Base-by-base conservation (phyloP, 169 alveolate genomes). In the Cryptosporidium meleagridis region DNA sequence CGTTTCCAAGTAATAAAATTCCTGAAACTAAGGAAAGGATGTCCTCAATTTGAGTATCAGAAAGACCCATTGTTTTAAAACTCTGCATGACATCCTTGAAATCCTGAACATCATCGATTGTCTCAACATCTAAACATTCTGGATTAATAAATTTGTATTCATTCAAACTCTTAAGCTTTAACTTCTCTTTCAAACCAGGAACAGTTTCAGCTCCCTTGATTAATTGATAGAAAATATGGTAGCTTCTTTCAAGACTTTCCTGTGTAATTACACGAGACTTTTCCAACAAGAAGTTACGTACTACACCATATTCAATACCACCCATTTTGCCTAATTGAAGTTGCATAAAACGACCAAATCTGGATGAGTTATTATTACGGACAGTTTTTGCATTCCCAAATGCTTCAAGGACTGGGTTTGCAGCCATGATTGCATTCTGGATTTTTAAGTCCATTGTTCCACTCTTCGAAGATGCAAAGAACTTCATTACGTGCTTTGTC, bases 351-450 rank as follows among this genome's bases (percentile, higher is more conserved):
- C 99, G 97, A 31, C 99, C 99, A 93, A 98, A 98, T 72, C 99
- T 95, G 65, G 99, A 95, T 72, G 99, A 95, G 87, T 98, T 98
- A 94, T 98, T 97, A 94, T 98, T 98, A 86, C 99, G 95, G 10
- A 97, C 96, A 3, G 99, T 98, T 92, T 98, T 98, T 5, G 99
- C 99, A 94, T 98, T 98, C 44, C 99, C 99, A 91, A 98, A 98
- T 33, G 99, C 98, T 93, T 97, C 99, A 61, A 98, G 96, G 55
- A 98, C 98, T 8, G 99, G 99, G 91, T 97, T 97, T 35, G 99
- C 97, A 33, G 98, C 96, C 86, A 97, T 93, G 86, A 97, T 95
- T 86, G 97, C 98, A 67, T 94, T 94, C 69, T 94, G 96, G 23
- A 97, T 93, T 44, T 91, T 80, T 52, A 85, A 68, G 58, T 91